These are phyloP conservation scores for Gossypium thurberi DNA, from an alignment of 345 rosid species.

Conservation along the genomic window DNA sequence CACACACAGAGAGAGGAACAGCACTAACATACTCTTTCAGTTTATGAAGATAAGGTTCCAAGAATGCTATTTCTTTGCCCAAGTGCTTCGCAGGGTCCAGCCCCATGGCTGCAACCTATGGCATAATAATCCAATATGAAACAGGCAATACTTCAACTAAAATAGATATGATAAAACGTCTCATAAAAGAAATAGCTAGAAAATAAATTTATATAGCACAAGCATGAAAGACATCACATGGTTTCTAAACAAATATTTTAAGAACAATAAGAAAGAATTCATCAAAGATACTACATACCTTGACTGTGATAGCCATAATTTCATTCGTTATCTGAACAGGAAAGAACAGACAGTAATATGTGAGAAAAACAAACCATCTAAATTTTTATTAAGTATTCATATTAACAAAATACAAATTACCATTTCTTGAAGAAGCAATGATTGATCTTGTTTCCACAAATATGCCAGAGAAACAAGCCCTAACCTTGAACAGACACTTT, in stretches of 20 bases:
- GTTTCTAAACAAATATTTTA: background rate
- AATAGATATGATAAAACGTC: background rate
- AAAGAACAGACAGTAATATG: conserved; percentile 13
- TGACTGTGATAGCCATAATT: conserved; percentile 70
- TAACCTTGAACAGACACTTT: conserved; percentile 94
- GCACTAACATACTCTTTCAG: conserved; percentile 67
- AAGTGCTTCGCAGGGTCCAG: conserved; percentile 83
- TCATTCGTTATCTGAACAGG: conserved; percentile 54
- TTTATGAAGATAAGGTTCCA: conserved; percentile 67
- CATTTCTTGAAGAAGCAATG: conserved; percentile 91
- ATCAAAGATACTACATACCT: conserved; percentile 39
- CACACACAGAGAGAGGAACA: background rate
- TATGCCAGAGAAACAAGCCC: conserved; percentile 95
- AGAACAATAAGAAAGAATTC: background rate
- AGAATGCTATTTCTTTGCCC: conserved; percentile 70
- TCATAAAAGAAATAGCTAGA: background rate
- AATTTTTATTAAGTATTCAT: conserved; percentile 8
- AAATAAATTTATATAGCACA: conserved; percentile 2
- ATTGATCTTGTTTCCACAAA: conserved; percentile 98
- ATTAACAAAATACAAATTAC: conserved; percentile 34
- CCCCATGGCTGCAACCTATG: conserved; percentile 92
- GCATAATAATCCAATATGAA: background rate
- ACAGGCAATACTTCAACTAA: background rate
- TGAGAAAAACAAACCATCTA: conserved; percentile 7
- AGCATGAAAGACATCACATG: background rate